Conservation (phyloP, 2,329 filamentous ascomycete species). For the Paramyrothecium sp. region DNA sequence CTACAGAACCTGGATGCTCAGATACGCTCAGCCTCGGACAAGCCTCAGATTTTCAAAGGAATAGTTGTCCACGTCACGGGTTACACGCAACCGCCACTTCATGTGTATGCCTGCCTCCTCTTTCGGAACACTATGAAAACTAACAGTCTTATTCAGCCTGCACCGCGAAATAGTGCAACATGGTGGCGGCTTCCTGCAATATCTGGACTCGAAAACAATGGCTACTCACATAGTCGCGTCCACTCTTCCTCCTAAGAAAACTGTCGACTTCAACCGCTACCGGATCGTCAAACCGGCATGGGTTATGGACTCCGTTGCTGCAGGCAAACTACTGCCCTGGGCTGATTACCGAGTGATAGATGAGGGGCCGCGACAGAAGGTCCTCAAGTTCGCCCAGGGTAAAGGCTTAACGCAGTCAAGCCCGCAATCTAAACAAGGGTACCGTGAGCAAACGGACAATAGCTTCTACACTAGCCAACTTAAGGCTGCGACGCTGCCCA, state of each 20-base stretch:
- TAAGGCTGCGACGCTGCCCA: conserved; percentile 32
- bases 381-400: conserved; percentile 62
- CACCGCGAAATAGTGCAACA: conserved; percentile 85
- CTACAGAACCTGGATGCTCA: conserved; percentile 91
- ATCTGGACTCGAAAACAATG: conserved; percentile 89
- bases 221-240: conserved; percentile 96
- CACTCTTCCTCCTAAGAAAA: conserved; percentile 87
- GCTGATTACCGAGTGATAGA: conserved; percentile 79
- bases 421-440: conserved; percentile 57
- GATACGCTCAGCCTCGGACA: conserved; percentile 66
- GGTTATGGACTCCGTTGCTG: conserved; percentile 85
- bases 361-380: conserved; percentile 78
- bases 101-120: conserved; percentile 50
- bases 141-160: conserved; percentile 43
- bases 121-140: background rate
- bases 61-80: conserved; percentile 91
- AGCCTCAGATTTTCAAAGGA: conserved; percentile 84
- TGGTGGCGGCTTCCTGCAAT: conserved; percentile 94
- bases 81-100: conserved; percentile 91
- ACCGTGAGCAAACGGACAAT: conserved; percentile 75
- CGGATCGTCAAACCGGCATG: conserved; percentile 92
- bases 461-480: conserved; percentile 83
- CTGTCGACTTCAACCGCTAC: conserved; percentile 82
- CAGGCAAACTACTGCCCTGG: conserved; percentile 83
- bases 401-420: conserved; percentile 66